Evolutionary conservation across 1,284 basidiomycete genomes (phyloP).

Genomic region (Boletus mariae): DNA sequence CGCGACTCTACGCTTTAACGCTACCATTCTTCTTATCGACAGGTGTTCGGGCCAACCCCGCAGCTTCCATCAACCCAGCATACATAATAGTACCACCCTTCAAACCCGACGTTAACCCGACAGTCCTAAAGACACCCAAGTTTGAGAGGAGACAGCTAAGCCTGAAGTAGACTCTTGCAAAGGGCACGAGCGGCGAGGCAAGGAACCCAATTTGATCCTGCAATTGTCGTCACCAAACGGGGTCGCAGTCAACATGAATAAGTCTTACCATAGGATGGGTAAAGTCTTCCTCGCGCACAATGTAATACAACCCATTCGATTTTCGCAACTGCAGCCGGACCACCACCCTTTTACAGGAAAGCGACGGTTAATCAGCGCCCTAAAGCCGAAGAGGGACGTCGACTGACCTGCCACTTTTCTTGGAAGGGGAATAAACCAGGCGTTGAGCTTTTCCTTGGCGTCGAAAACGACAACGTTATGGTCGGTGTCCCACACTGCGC

Average conservation of each 20-base stretch:
- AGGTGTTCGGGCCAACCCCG: conserved; percentile 11
- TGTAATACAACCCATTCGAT: conserved; percentile 6
- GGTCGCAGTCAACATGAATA: neutral
- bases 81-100: conserved; percentile 19
- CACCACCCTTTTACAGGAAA: conserved; percentile 16
- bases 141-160: conserved; percentile 40
- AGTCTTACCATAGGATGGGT: conserved; percentile 22
- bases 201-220: conserved; percentile 50
- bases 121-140: conserved; percentile 37
- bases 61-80: conserved; percentile 23
- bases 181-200: conserved; percentile 46
- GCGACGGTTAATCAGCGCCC: neutral
- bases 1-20: conserved; percentile 14
- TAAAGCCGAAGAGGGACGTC: neutral
- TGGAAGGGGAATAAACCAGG: conserved; percentile 25
- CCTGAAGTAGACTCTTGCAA: conserved; percentile 39
- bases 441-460: conserved; percentile 16
- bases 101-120: conserved; percentile 25
- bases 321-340: conserved; percentile 25
- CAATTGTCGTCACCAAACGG: neutral
- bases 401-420: conserved; percentile 18
- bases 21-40: conserved; percentile 10
- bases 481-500: conserved; percentile 27
- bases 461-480: conserved; percentile 23
- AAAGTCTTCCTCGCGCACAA: neutral